Base-by-base conservation (phyloP, 805 yeast genomes). In the Saccharomycopsis fodiens region DNA sequence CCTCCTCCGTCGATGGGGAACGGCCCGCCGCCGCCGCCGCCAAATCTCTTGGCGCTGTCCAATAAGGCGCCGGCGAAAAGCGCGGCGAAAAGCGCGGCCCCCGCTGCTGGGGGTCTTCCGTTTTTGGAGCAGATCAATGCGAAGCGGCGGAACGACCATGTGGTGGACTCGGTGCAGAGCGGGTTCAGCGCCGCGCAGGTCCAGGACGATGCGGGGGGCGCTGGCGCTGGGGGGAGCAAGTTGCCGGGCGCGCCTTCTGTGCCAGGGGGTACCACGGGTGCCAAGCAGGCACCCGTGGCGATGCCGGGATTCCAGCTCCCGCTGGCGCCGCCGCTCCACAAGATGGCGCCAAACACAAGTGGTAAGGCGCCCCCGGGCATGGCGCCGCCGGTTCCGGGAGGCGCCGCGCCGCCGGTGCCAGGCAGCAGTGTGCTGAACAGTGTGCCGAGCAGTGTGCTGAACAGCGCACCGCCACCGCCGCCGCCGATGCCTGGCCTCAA, bases 111-210 rank as follows among this genome's bases (percentile, higher is more conserved):
- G 25, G 77, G 76, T 1, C 57, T 77, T 17, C 83, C 85, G 5
- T 78, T 78, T 54, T 63, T 78, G 37, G 78, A 76, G 1, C 74
- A 77, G 46, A 78, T 78, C 43, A 75, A 76, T 52, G 69, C 72
- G 34, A 74, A 72, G 56, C 66, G 82, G 59, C 67, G 72, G 51
- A 79, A 78, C 20, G 50, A 70, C 1, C 57, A 64, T 56, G 79
- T 74, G 16, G 66, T 77, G n/a, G 77, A 70, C 43, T 57, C 62
- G 5, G 61, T 59, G 4, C 62, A 62, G 12, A 39, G 51, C n/a
- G 41, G 48, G 43, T 51, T 55, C 50, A 40, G 34, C 8, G 57
- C 63, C 10, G 59, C 62, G 5, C 40, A 49, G 19, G 47, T 51
- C 20, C 48, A 41, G 10, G 44, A 57, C 22, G 23, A 47, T 10